A percentile compares a stretch with the other conserved stretches of the same genome.
Conservation (phyloP, 2,329 filamentous ascomycete species). For the Hawksworthiomyces lignivorus region DNA sequence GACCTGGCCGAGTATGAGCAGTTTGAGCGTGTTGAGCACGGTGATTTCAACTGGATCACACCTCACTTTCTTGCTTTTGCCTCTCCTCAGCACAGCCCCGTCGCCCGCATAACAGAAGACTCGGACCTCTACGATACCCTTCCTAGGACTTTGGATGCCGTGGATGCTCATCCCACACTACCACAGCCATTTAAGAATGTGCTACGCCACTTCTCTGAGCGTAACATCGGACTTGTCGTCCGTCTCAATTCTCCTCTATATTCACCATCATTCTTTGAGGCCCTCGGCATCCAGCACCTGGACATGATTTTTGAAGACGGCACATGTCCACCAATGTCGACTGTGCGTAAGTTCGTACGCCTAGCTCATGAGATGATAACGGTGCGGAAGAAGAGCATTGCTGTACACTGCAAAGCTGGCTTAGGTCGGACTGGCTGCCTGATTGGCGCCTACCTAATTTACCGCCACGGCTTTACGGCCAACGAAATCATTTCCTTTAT, state of each 20-base stretch:
- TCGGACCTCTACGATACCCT: conserved; percentile 68
- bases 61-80: conserved; percentile 94
- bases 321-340: conserved; percentile 79
- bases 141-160: conserved; percentile 66
- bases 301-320: conserved; percentile 99
- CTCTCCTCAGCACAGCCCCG: conserved; percentile 78
- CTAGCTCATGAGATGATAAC: conserved; percentile 92
- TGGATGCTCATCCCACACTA: conserved; percentile 62
- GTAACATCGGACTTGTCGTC: conserved; percentile 88
- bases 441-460: conserved; percentile 96
- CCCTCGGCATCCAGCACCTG: conserved; percentile 86
- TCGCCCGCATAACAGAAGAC: conserved; percentile 61
- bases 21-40: conserved; percentile 93
- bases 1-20: conserved; percentile 95
- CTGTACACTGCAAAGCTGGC: conserved; percentile 97
- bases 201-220: conserved; percentile 75
- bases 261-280: conserved; percentile 94
- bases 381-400: conserved; percentile 83
- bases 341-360: conserved; percentile 92
- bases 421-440: conserved; percentile 91
- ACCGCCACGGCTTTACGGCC: conserved; percentile 92
- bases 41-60: conserved; percentile 99
- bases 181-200: conserved; percentile 94
- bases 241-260: conserved; percentile 93
- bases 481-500: conserved; percentile 97